These are phyloP conservation scores for Eucalyptus tenuipes DNA, from an alignment of 345 rosid species.

Conservation along the genomic window DNA sequence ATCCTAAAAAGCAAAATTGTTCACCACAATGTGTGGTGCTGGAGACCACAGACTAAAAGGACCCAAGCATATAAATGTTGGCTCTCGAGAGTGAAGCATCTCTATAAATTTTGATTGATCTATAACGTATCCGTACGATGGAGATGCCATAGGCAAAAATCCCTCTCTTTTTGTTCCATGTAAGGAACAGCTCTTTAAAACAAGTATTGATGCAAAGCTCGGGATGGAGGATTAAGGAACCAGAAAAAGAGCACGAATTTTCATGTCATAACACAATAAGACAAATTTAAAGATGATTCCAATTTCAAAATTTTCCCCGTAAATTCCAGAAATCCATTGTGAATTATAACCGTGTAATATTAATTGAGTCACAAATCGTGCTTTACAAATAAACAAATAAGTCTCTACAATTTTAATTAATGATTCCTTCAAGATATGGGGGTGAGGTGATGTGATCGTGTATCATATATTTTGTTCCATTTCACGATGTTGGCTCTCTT, in stretches of 20 bases:
- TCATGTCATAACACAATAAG: not conserved
- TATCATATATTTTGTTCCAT: not conserved
- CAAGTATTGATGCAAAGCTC: not conserved
- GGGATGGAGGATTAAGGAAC: not conserved
- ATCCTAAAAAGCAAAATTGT: not conserved
- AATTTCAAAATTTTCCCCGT: not conserved
- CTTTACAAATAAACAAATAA: not conserved
- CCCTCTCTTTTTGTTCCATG: not conserved
- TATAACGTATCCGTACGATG: not conserved
- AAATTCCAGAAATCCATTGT: not conserved
- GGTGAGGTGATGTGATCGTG: not conserved
- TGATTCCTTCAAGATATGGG: not conserved
- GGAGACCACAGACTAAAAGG: not conserved
- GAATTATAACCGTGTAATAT: not conserved
- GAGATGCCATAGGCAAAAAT: not conserved
- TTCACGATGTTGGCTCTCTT: not conserved
- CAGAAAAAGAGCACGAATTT: not conserved
- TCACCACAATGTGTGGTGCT: not conserved
- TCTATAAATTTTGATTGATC: not conserved
- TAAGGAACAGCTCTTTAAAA: not conserved
- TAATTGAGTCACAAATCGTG: not conserved
- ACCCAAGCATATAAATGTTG: not conserved
- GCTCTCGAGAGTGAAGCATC: not conserved
- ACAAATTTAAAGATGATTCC: not conserved
- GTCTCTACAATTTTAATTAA: not conserved